A percentile compares a stretch with the other conserved stretches of the same genome.
These are phyloP conservation scores for Malus orientalis DNA, from an alignment of 306 rosid genomes.

Conservation along the genomic window DNA sequence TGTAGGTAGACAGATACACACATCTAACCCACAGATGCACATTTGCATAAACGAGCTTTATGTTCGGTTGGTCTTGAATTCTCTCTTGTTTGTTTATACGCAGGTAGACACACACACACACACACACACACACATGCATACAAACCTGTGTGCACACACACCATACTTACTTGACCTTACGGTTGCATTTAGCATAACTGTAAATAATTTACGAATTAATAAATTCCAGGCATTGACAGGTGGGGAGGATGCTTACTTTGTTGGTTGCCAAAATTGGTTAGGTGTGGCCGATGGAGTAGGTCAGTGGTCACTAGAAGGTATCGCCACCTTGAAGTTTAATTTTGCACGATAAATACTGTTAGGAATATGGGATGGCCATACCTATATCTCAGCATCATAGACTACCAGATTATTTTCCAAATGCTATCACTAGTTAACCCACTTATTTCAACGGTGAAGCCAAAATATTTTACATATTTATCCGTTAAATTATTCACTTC, in stretches of 20 bases:
- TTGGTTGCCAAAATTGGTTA: constrained; percentile 55
- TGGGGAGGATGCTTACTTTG: constrained; percentile 62
- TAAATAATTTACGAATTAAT: constrained; percentile 37
- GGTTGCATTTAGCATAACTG: constrained; percentile 11
- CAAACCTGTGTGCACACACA: not conserved
- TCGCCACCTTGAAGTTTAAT: not conserved
- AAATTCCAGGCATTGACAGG: constrained; percentile 64
- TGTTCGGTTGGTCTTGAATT: not conserved
- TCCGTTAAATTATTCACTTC: not conserved
- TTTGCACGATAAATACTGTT: not conserved
- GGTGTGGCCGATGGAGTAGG: constrained; percentile 80
- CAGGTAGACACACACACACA: not conserved
- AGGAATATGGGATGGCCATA: not conserved
- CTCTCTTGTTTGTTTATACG: not conserved
- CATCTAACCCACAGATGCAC: not conserved
- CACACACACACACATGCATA: not conserved
- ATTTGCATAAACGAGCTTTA: not conserved
- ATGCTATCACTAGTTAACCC: not conserved
- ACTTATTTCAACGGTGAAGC: not conserved
- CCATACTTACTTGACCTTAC: not conserved
- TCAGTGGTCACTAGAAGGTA: constrained; percentile 79
- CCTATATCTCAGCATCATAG: not conserved
- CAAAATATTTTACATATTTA: not conserved
- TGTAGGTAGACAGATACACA: not conserved
- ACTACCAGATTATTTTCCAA: not conserved